Conservation (phyloP, 2,329 filamentous ascomycete species). For the Ascocoryne sarcoides region DNA sequence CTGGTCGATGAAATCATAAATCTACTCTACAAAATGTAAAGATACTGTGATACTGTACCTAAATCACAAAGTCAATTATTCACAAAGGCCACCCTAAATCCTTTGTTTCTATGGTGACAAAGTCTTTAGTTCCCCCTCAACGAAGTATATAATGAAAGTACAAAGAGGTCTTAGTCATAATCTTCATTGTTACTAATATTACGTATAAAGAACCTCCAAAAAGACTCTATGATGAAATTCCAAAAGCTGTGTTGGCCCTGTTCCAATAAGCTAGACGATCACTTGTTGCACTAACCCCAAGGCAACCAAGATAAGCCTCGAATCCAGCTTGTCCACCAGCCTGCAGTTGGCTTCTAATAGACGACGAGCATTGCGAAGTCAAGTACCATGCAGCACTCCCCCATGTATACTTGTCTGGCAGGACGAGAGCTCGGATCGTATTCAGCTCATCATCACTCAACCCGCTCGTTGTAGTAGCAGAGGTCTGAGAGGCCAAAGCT, state of each 20-base stretch:
- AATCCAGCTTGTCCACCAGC: slow-evolving; percentile 39
- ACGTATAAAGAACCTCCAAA: too few relatives aligned
- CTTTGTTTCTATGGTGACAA: too few relatives aligned
- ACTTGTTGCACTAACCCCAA: slow-evolving; percentile 39
- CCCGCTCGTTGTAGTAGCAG: slow-evolving; percentile 24
- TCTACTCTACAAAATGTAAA: too few relatives aligned
- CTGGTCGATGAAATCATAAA: too few relatives aligned
- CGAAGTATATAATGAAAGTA: too few relatives aligned
- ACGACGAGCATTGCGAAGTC: slow-evolving; percentile 40
- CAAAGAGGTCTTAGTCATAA: too few relatives aligned
- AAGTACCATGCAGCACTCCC: slow-evolving; percentile 54
- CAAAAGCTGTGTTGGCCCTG: slow-evolving; percentile 36
- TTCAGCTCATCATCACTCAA: slow-evolving; percentile 31
- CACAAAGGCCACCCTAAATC: too few relatives aligned
- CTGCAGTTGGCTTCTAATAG: slow-evolving; percentile 36
- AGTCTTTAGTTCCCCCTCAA: too few relatives aligned
- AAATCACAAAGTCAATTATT: too few relatives aligned
- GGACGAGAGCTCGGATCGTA: slow-evolving; percentile 41
- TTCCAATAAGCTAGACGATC: slow-evolving; percentile 42
- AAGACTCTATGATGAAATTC: too few relatives aligned
- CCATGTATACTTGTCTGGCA: slow-evolving; percentile 43
- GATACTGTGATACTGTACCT: too few relatives aligned
- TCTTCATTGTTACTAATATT: too few relatives aligned
- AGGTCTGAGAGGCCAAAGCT: slow-evolving; percentile 31
- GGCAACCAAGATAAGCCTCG: slow-evolving; percentile 44